Conservation (phyloP, 1,139 yeast species). For the Debaryomyces coudertii region DNA sequence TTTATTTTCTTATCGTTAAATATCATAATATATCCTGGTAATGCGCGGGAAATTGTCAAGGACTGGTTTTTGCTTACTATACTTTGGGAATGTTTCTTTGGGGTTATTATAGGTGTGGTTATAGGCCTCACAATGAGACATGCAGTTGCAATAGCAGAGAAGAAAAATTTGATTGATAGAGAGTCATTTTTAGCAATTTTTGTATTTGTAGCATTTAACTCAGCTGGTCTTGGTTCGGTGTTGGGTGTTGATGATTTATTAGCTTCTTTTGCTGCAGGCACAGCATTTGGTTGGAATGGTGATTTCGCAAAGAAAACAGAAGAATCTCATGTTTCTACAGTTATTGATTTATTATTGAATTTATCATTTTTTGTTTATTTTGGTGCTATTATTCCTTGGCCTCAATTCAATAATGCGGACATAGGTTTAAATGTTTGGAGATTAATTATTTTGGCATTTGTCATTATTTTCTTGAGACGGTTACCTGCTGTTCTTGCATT, state of each 20-base stretch:
- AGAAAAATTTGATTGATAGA: slow-evolving; percentile 75
- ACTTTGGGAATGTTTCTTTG: slow-evolving; percentile 86
- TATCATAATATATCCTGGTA: slow-evolving; percentile 66
- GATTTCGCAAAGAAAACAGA: slow-evolving; percentile 87
- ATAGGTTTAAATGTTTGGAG: slow-evolving; percentile 87
- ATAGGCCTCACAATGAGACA: slow-evolving; percentile 80
- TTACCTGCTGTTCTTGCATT: slow-evolving; percentile 82
- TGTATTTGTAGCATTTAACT: slow-evolving; percentile 78
- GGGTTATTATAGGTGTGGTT: slow-evolving; percentile 72
- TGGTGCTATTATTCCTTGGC: slow-evolving; percentile 96
- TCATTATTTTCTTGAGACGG: slow-evolving; percentile 82
- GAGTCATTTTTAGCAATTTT: slow-evolving; percentile 94
- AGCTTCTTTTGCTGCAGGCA: slow-evolving; percentile 94
- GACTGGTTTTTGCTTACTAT: slow-evolving; percentile 85
- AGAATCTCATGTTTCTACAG: slow-evolving; percentile 91
- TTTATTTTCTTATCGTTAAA: slow-evolving; percentile 78
- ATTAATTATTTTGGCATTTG: slow-evolving; percentile 74
- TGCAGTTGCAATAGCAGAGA: slow-evolving; percentile 78
- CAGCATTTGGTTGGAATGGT: slow-evolving; percentile 97
- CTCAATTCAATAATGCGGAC: slow-evolving; percentile 64
- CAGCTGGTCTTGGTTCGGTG: slow-evolving; percentile 93
- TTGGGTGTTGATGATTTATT: slow-evolving; percentile 91
- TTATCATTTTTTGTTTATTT: slow-evolving; percentile 90
- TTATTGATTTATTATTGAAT: slow-evolving; percentile 80
- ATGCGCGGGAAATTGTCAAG: slow-evolving; percentile 70